Evolutionary conservation across 2,329 filamentous ascomycete species (phyloP).

Genomic region (Botrytis fabae): DNA sequence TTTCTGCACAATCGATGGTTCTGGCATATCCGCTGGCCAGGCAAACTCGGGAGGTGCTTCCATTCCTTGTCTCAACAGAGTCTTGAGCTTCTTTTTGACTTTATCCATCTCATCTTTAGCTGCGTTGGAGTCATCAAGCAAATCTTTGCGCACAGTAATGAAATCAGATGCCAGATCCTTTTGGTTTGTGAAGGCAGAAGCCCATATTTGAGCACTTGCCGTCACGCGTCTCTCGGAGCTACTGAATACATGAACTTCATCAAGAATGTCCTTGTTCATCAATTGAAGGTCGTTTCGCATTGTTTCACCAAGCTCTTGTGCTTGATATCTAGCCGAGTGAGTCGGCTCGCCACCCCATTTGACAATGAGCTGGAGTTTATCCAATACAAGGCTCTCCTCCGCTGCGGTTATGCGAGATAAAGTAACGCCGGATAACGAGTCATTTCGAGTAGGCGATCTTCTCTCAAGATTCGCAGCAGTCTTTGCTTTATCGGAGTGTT

Average conservation of each 20-base stretch:
- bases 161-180: slow-evolving; percentile 83
- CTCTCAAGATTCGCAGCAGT: slow-evolving; percentile 37
- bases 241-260: slow-evolving; percentile 92
- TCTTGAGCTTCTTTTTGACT: slow-evolving; percentile 99
- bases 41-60: slow-evolving; percentile 93
- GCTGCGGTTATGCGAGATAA: slow-evolving; percentile 92
- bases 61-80: slow-evolving; percentile 85
- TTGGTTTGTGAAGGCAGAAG: slow-evolving; percentile 81
- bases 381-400: slow-evolving; percentile 88
- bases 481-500: slow-evolving; percentile 22
- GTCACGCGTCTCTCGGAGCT: slow-evolving; percentile 94
- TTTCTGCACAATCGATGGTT: slow-evolving; percentile 88
- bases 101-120: slow-evolving; percentile 99
- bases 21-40: slow-evolving; percentile 94
- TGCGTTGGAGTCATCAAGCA: slow-evolving; percentile 95
- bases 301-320: slow-evolving; percentile 90
- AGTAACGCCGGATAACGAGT: slow-evolving; percentile 86
- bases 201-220: slow-evolving; percentile 95
- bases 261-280: slow-evolving; percentile 87
- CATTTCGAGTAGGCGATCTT: slow-evolving; percentile 64
- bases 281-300: slow-evolving; percentile 94
- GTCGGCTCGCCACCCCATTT: slow-evolving; percentile 99
- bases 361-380: slow-evolving; percentile 95
- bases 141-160: slow-evolving; percentile 88
- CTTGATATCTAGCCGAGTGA: slow-evolving; percentile 93